A percentile compares a stretch with the other conserved stretches of the same genome.
Evolutionary conservation across 2,329 filamentous ascomycete species (phyloP).

Genomic region (Pseudophaeomoniella oleicola): DNA sequence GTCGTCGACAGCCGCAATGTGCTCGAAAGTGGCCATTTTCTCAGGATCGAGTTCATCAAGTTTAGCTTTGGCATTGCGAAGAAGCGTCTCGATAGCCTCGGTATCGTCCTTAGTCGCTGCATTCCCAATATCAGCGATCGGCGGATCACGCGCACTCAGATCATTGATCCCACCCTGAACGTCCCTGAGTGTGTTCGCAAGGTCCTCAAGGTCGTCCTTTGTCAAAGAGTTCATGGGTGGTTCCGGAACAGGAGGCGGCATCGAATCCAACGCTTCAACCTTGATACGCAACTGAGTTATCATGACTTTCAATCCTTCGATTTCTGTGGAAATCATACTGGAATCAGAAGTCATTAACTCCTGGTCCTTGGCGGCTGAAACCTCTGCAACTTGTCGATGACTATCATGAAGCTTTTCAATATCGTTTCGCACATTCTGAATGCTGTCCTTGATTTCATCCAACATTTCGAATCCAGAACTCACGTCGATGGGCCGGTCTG

Average conservation of each 20-base stretch:
- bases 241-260: slow-evolving; percentile 26
- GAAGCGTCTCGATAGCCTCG: slow-evolving; percentile 75
- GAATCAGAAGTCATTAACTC: slow-evolving; percentile 43
- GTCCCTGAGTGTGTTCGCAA: slow-evolving; percentile 28
- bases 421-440: slow-evolving; percentile 61
- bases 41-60: slow-evolving; percentile 71
- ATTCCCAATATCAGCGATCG: slow-evolving; percentile 27
- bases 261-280: slow-evolving; percentile 59
- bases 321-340: slow-evolving; percentile 47
- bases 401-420: slow-evolving; percentile 61
- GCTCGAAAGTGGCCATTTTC: slow-evolving; percentile 48
- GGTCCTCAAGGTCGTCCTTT: slow-evolving; percentile 30
- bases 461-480: slow-evolving; percentile 81
- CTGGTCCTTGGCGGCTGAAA: slow-evolving; percentile 33
- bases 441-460: slow-evolving; percentile 69
- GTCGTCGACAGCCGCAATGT: slow-evolving; percentile 48
- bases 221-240: slow-evolving; percentile 26
- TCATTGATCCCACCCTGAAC: slow-evolving; percentile 43
- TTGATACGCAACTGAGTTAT: slow-evolving; percentile 73
- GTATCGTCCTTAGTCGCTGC: slow-evolving; percentile 67
- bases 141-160: slow-evolving; percentile 1
- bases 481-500: slow-evolving; percentile 67
- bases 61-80: slow-evolving; percentile 77
- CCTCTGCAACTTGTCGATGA: slow-evolving; percentile 33
- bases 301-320: slow-evolving; percentile 73